These are phyloP conservation scores for Trichosporon sp. DNA, from an alignment of 1,284 basidiomycete species.

Conservation along the genomic window DNA sequence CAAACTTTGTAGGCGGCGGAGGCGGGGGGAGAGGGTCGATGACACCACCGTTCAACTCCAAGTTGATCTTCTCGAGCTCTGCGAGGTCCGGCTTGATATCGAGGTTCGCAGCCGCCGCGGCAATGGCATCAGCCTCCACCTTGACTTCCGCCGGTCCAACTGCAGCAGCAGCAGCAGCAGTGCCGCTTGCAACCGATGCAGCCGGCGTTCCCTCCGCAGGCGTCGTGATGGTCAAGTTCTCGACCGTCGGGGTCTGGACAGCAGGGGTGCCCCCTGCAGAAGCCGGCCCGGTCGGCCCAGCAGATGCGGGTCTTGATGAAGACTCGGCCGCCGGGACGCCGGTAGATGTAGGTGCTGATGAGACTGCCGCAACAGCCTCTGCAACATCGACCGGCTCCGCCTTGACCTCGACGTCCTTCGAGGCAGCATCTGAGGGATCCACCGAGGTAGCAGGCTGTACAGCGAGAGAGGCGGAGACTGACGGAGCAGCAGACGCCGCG, in stretches of 20 bases:
- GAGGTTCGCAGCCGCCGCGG: not conserved
- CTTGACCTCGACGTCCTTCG: not conserved
- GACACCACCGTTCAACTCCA: not conserved
- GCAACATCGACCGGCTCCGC: not conserved
- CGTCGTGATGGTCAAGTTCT: not conserved
- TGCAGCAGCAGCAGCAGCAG: not conserved
- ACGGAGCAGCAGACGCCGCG: not conserved
- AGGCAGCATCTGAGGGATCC: not conserved
- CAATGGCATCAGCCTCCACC: not conserved
- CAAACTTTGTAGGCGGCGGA: conserved; percentile 26
- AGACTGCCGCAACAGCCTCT: not conserved
- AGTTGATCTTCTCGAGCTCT: not conserved
- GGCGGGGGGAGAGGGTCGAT: conserved; percentile 26
- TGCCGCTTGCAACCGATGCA: not conserved
- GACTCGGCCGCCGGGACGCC: not conserved
- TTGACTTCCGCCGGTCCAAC: not conserved
- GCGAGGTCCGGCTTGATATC: conserved; percentile 17
- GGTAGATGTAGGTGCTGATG: not conserved
- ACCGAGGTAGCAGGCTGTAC: not conserved
- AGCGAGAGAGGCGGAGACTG: not conserved
- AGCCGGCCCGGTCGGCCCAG: not conserved
- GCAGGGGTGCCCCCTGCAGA: not conserved
- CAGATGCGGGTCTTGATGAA: not conserved
- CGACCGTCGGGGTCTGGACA: not conserved
- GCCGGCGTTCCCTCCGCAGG: not conserved